Base-by-base conservation (phyloP, 805 yeast genomes). In the Sugiyamaella mastotermitis region DNA sequence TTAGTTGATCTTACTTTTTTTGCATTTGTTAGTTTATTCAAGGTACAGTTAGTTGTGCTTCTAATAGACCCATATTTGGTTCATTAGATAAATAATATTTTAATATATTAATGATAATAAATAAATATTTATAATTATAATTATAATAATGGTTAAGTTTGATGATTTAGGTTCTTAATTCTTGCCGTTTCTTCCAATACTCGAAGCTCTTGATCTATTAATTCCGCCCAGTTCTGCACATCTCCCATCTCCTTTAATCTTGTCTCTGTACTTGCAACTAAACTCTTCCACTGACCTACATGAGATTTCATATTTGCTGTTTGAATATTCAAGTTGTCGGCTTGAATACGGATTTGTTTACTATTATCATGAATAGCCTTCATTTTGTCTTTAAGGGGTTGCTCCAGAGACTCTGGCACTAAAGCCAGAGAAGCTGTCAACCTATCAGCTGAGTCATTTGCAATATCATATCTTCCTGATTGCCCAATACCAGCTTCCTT, bases 131-230 rank as follows among this genome's bases (percentile, higher is more conserved):
- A n/a, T n/a, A n/a, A n/a, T n/a, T n/a, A n/a, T n/a, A n/a, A n/a
- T n/a, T n/a, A n/a, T n/a, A n/a, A n/a, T n/a, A n/a, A n/a, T n/a
- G n/a, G n/a, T n/a, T n/a, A n/a, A n/a, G n/a, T n/a, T n/a, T n/a
- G n/a, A n/a, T n/a, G n/a, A n/a, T n/a, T n/a, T n/a, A n/a, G n/a
- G n/a, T n/a, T n/a, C n/a, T n/a, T n/a, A n/a, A n/a, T n/a, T n/a
- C n/a, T n/a, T n/a, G n/a, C n/a, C n/a, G 86, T 70, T 29, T 65
- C 60, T 53, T 86, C 95, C 31, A 86, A 57, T 1, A 83, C 76
- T 33, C 95, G 60, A 14, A 87, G 59, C 35, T 79, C 78, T 46
- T 80, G 82, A 57, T 86, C 94, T 2, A 83, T 52, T 11, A 70
- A 44, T 53, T 86, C 96, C 0, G 85, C 77, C 48, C 75, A 66